Evolutionary conservation across 2,329 filamentous ascomycete species (phyloP).

Genomic region (Talaromyces islandicus): DNA sequence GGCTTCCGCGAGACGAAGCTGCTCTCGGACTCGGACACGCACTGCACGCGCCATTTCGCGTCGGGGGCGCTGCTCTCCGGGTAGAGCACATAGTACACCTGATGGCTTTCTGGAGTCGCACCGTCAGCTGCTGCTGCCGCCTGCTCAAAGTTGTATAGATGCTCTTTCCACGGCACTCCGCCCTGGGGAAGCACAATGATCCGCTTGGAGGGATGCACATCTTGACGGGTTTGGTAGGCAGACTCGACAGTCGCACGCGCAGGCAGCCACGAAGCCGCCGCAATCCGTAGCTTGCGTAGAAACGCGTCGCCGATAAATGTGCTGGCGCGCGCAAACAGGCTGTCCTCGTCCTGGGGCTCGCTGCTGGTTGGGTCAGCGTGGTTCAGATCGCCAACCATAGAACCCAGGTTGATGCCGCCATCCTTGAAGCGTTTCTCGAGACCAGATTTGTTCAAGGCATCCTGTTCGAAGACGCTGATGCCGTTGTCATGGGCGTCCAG

Average conservation of each 20-base stretch:
- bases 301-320: constrained; percentile 86
- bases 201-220: constrained; percentile 63
- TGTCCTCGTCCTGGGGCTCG: constrained; percentile 71
- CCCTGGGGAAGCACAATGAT: constrained; percentile 76
- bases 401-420: constrained; percentile 76
- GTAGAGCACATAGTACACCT: constrained; percentile 83
- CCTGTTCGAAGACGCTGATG: constrained; percentile 72
- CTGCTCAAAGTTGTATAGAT: constrained; percentile 81
- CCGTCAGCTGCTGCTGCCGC: constrained; percentile 34
- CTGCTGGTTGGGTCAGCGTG: constrained; percentile 49
- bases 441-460: constrained; percentile 61
- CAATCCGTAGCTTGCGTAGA: constrained; percentile 70
- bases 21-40: constrained; percentile 75
- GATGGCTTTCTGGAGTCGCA: background rate
- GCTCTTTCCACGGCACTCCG: constrained; percentile 86
- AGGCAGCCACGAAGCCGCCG: constrained; percentile 73
- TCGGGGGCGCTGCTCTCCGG: constrained; percentile 70
- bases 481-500: constrained; percentile 98
- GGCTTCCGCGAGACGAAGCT: constrained; percentile 91
- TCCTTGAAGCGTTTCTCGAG: constrained; percentile 78
- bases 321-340: constrained; percentile 70
- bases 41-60: constrained; percentile 89
- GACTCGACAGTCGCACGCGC: constrained; percentile 71
- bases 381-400: constrained; percentile 75
- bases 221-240: constrained; percentile 62